phyloP scores from a whole-genome alignment of 2,329 filamentous ascomycete species.

The Aspergillus neoniger region DNA sequence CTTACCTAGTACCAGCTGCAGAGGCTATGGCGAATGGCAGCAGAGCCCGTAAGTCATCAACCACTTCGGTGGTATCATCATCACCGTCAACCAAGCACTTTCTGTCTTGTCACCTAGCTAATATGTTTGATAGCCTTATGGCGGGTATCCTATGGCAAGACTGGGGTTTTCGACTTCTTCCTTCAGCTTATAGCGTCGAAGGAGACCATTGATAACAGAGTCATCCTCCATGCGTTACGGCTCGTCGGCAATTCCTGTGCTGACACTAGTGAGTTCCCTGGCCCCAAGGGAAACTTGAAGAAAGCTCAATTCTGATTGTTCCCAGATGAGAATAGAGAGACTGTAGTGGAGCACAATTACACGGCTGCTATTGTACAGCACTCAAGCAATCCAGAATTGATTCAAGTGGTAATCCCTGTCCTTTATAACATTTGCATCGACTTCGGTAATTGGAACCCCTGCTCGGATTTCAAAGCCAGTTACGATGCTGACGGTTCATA shows the following conservation, averaged over 20 bases:
- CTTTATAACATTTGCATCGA: slow-evolving; percentile 51
- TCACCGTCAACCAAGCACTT: neutral
- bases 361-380: slow-evolving; percentile 41
- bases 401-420: slow-evolving; percentile 45
- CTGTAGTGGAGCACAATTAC: slow-evolving; percentile 43
- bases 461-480: neutral
- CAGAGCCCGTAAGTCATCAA: slow-evolving; percentile 41
- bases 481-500: slow-evolving; percentile 27
- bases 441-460: slow-evolving; percentile 35
- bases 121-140: slow-evolving; percentile 36
- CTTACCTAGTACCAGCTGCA: slow-evolving; percentile 37
- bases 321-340: slow-evolving; percentile 45
- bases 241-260: slow-evolving; percentile 50
- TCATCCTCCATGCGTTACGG: slow-evolving; percentile 45
- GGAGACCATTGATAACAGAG: slow-evolving; percentile 28
- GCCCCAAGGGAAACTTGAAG: neutral
- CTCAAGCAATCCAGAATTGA: slow-evolving; percentile 37
- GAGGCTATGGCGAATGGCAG: slow-evolving; percentile 46
- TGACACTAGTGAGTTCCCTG: slow-evolving; percentile 39
- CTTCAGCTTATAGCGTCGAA: slow-evolving; percentile 40
- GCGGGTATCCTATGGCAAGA: slow-evolving; percentile 42
- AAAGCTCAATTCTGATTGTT: slow-evolving; percentile 15
- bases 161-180: slow-evolving; percentile 46
- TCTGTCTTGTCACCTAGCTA: slow-evolving; percentile 1
- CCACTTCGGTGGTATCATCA: neutral